These are phyloP conservation scores for Musa acuminata DNA, from an alignment of 176 grass and related monocot genomes.

Conservation along the genomic window DNA sequence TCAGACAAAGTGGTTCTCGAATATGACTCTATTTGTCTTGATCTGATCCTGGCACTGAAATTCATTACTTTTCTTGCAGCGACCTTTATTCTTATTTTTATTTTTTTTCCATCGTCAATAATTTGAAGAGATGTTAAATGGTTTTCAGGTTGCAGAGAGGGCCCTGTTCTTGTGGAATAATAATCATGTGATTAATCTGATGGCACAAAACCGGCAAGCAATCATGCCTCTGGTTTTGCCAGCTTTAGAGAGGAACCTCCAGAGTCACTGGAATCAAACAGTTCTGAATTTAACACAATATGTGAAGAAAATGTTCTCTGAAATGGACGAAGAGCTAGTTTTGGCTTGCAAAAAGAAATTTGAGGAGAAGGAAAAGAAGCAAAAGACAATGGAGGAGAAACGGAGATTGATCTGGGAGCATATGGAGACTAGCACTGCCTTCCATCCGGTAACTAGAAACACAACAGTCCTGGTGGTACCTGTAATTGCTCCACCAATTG, in stretches of 20 bases:
- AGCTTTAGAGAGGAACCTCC: conserved; percentile 68
- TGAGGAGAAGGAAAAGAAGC: conserved; percentile 72
- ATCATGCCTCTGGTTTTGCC: conserved; percentile 71
- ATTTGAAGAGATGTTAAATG: not conserved
- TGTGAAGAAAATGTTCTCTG: conserved; percentile 72
- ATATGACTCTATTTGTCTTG: no score
- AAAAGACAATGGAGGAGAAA: conserved; percentile 31
- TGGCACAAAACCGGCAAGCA: conserved; percentile 75
- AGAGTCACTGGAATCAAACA: conserved; percentile 79
- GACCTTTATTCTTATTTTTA: no score
- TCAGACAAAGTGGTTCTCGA: no score
- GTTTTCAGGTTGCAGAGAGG: conserved; percentile 80
- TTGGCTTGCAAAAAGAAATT: conserved; percentile 61
- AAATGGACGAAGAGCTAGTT: conserved; percentile 74
- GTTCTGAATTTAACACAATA: conserved; percentile 86
- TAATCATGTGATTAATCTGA: conserved; percentile 68
- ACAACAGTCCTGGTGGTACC: conserved; percentile 32
- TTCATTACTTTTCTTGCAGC: no score
- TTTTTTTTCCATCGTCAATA: no score
- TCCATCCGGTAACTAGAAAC: conserved; percentile 39
- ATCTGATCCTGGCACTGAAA: no score
- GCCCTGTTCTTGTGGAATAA: conserved; percentile 91
- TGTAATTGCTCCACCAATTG: conserved; percentile 30
- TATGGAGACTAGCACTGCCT: conserved; percentile 37
- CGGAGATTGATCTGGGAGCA: conserved; percentile 76